Conservation (phyloP, 2,329 filamentous ascomycete species). For the Xylaria sp. region DNA sequence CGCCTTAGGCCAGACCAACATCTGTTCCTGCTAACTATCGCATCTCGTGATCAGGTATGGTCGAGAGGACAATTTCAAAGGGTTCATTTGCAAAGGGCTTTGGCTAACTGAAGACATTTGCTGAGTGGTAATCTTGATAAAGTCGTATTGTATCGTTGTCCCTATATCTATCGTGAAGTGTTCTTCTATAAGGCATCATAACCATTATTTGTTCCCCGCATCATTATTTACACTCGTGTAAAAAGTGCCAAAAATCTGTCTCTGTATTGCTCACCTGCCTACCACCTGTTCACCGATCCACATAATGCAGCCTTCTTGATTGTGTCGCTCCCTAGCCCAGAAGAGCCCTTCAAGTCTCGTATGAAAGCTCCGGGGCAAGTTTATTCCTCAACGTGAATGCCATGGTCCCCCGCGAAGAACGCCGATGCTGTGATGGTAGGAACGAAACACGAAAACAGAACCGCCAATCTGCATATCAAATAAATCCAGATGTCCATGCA, state of each 20-base stretch:
- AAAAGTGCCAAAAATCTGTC: background rate
- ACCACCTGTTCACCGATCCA: background rate
- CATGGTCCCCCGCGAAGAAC: conserved; percentile 30
- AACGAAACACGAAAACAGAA: conserved; percentile 23
- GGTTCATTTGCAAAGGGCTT: background rate
- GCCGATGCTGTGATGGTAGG: conserved; percentile 38
- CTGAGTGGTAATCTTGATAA: background rate
- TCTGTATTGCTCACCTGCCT: background rate
- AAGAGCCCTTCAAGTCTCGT: conserved; percentile 25
- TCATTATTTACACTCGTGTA: conserved; percentile 10
- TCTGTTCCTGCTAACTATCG: background rate
- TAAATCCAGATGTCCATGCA: conserved; percentile 30
- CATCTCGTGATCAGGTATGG: background rate
- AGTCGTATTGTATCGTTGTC: conserved; percentile 16
- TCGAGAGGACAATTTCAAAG: background rate
- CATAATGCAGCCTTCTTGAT: background rate
- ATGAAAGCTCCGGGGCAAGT: conserved; percentile 20
- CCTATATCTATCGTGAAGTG: conserved; percentile 24
- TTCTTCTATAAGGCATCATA: background rate
- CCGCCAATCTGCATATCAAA: conserved; percentile 30
- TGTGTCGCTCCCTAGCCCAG: conserved; percentile 8
- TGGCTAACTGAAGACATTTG: background rate
- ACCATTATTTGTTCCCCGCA: background rate
- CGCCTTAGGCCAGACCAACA: background rate
- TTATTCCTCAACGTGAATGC: conserved; percentile 23